Percentiles rank a stretch among this genome's conserved stretches.
Conservation (phyloP, 345 rosid species). For the Populus nigra region DNA sequence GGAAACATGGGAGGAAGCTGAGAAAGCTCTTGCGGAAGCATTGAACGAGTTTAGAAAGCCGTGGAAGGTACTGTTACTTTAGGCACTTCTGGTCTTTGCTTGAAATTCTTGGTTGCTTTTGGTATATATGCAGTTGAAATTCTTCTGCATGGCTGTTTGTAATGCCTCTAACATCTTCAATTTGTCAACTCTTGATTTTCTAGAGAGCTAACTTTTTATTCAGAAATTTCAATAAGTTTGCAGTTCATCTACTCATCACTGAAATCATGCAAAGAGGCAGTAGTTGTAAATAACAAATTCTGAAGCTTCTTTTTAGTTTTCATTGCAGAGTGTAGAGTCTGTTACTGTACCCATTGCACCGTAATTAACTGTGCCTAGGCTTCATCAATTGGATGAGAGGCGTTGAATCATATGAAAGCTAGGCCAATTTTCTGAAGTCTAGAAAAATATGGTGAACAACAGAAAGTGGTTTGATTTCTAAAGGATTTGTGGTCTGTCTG, state of each 20-base stretch:
- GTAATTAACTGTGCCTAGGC: not conserved
- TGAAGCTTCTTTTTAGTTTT: not conserved
- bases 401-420: not conserved
- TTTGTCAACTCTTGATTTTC: not conserved
- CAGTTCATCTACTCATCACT: not conserved
- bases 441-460: not conserved
- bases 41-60: slow-evolving; percentile 73
- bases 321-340: not conserved
- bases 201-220: not conserved
- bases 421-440: not conserved
- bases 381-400: not conserved
- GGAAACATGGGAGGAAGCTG: slow-evolving; percentile 90
- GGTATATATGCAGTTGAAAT: not conserved
- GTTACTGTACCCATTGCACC: not conserved
- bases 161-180: not conserved
- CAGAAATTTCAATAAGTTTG: not conserved
- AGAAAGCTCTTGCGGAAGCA: slow-evolving; percentile 74
- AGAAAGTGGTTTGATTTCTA: not conserved
- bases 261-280: not conserved
- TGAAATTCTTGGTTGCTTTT: not conserved
- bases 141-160: not conserved
- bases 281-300: not conserved
- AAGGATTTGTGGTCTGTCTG: not conserved
- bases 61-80: slow-evolving; percentile 61
- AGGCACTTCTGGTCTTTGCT: not conserved